Conservation (phyloP, 371 early-diverging fungal genomes). For the Circinella umbellata region DNA sequence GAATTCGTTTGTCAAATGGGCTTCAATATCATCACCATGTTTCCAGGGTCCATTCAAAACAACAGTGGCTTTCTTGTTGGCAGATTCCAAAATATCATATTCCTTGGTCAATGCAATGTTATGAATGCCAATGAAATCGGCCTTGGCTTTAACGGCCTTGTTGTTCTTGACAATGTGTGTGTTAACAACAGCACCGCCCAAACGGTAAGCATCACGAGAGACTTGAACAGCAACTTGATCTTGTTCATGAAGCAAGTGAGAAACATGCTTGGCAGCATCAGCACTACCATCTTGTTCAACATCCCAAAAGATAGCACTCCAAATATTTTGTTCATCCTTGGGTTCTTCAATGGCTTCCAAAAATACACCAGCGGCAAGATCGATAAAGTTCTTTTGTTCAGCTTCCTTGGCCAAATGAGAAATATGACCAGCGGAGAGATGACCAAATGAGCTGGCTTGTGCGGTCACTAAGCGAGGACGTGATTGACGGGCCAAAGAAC, state of each 20-base stretch:
- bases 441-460: constrained; percentile 40
- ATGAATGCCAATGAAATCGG: constrained; percentile 72
- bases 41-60: constrained; percentile 73
- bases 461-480: constrained; percentile 52
- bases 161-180: constrained; percentile 58
- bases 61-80: constrained; percentile 60
- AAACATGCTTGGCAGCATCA: constrained; percentile 55
- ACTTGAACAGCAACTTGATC: constrained; percentile 41
- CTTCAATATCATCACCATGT: constrained; percentile 70
- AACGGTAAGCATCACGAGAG: constrained; percentile 62
- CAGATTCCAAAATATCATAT: constrained; percentile 66
- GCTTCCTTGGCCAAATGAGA: constrained; percentile 47
- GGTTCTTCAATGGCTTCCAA: constrained; percentile 18
- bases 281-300: constrained; percentile 56
- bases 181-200: constrained; percentile 58
- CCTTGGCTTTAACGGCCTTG: constrained; percentile 44
- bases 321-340: constrained; percentile 25
- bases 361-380: constrained; percentile 28
- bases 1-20: constrained; percentile 72
- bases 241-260: constrained; percentile 45
- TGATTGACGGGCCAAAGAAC: constrained; percentile 37
- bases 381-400: constrained; percentile 38
- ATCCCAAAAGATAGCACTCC: constrained; percentile 74
- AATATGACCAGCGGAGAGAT: constrained; percentile 47
- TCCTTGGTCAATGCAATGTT: constrained; percentile 59